Evolutionary conservation across 73 alveolate species (phyloP), one percentile per base, ranked within the genome.

Genomic region (Symbiodinium pilosum): DNA sequence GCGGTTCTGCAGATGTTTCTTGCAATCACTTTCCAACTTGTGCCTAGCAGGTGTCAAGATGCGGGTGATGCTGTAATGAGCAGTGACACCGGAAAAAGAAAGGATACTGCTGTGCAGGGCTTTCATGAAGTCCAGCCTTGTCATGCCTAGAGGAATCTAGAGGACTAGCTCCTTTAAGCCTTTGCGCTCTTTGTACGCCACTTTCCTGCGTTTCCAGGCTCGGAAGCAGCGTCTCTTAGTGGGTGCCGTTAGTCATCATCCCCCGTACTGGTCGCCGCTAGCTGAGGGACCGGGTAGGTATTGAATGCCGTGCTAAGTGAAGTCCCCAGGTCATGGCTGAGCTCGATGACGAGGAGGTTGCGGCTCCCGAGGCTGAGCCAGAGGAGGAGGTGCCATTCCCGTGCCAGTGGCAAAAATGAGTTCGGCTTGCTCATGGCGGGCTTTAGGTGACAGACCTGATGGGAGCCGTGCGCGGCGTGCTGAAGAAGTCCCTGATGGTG

Each of bases 381-480:
- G 95, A 89, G 77, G 95, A 89, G 73, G 95, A 89, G 95, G 95
- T 59, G 56, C 59, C 59, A 6, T 47, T 6, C 6, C 59, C 59
- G 21, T 14, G 59, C 59, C 6, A 47, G 6, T 47, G 59, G 59
- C 21, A 47, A 14, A 47, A 9, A 6, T 47, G 59, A 47, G 59
- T 47, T 47, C 59, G 59, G 59, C 6, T 47, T 6, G 59, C 14
- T 47, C 14, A 6, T 47, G 59, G 59, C 14, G 59, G 59, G 59
- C 59, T 6, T 47, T 18, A 91, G 97, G 97, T 91, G 83, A 91
- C 97, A 2, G 97, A 91, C 40, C 54, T 91, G 75, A 91, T 68
- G 44, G 97, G 97, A 91, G 97, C 97, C 16, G 97, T 91, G 36
- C 97, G 97, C n/a, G 97, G 97, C 42, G 97, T 91, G 43, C 88